Conservation (phyloP, 2,329 filamentous ascomycete species). For the Beauveria bassiana region DNA sequence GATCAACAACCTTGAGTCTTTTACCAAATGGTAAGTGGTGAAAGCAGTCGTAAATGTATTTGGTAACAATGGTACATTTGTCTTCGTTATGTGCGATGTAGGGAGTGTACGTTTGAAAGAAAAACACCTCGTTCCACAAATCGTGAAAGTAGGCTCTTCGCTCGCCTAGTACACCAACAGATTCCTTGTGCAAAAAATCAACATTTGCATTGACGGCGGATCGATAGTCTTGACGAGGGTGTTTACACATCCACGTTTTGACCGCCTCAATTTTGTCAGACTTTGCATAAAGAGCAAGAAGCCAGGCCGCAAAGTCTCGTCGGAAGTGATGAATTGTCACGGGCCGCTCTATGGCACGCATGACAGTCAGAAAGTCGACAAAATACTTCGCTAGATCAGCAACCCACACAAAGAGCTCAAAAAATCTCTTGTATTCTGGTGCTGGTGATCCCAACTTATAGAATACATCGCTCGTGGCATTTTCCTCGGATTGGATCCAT, state of each 20-base stretch:
- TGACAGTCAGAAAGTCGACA: slow-evolving; percentile 52
- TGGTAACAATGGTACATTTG: slow-evolving; percentile 57
- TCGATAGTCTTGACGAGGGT: slow-evolving; percentile 52
- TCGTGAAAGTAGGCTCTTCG: slow-evolving; percentile 27
- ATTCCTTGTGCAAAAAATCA: slow-evolving; percentile 59
- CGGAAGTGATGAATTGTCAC: slow-evolving; percentile 52
- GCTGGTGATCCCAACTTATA: slow-evolving; percentile 55
- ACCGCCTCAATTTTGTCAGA: slow-evolving; percentile 31
- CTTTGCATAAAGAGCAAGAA: slow-evolving; percentile 35
- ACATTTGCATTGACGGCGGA: slow-evolving; percentile 50
- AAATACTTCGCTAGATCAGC: slow-evolving; percentile 64
- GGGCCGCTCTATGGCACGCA: slow-evolving; percentile 20
- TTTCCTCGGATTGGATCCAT: slow-evolving; percentile 53
- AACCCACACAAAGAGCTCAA: slow-evolving; percentile 60
- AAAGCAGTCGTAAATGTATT: slow-evolving; percentile 60
- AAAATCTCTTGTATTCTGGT: slow-evolving; percentile 53
- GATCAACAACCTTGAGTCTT: slow-evolving; percentile 34
- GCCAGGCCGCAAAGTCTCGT: slow-evolving; percentile 49
- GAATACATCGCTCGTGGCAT: slow-evolving; percentile 42
- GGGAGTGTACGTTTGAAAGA: slow-evolving; percentile 27
- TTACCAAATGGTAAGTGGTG: slow-evolving; percentile 51
- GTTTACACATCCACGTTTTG: slow-evolving; percentile 46
- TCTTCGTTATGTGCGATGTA: slow-evolving; percentile 10
- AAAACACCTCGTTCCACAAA: slow-evolving; percentile 47
- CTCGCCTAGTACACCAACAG: slow-evolving; percentile 37